Conservation (phyloP, 1,139 yeast species). For the Kodamaea ohmeri region DNA sequence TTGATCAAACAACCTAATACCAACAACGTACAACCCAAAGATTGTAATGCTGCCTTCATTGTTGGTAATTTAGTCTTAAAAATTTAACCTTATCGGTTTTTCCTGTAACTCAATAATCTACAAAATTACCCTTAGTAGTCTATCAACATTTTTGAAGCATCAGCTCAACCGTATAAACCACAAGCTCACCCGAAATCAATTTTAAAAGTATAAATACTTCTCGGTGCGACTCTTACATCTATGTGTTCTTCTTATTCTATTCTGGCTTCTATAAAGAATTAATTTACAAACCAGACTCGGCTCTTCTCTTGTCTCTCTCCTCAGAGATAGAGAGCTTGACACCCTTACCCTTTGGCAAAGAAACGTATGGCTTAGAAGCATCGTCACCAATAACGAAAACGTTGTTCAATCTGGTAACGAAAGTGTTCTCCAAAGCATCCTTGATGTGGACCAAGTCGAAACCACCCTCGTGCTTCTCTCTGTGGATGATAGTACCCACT, state of each 20-base stretch:
- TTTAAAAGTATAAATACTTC: too few species aligned
- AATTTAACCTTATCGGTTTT: neutral
- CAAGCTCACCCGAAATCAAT: neutral
- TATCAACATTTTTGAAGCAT: too few species aligned
- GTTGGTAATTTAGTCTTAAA: neutral
- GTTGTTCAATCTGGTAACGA: conserved; percentile 96
- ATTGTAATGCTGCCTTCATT: too few species aligned
- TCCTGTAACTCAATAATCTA: neutral
- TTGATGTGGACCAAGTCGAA: conserved; percentile 98
- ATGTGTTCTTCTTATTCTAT: neutral
- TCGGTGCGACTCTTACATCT: too few species aligned
- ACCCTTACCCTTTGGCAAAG: conserved; percentile 99
- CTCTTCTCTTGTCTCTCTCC: conserved; percentile 99
- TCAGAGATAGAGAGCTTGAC: conserved; percentile 96
- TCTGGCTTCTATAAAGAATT: neutral
- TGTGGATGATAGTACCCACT: conserved; percentile 97
- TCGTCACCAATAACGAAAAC: conserved; percentile 93
- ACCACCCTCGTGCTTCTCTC: conserved; percentile 99
- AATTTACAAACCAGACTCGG: conserved; percentile 52
- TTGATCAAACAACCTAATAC: neutral
- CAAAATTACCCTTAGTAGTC: neutral
- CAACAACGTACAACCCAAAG: neutral
- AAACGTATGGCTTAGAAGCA: conserved; percentile 95
- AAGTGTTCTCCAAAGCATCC: conserved; percentile 95
- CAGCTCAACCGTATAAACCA: too few species aligned